These are phyloP conservation scores for Clarireedia hainanense DNA, from an alignment of 2,329 filamentous ascomycete genomes.

Conservation along the genomic window DNA sequence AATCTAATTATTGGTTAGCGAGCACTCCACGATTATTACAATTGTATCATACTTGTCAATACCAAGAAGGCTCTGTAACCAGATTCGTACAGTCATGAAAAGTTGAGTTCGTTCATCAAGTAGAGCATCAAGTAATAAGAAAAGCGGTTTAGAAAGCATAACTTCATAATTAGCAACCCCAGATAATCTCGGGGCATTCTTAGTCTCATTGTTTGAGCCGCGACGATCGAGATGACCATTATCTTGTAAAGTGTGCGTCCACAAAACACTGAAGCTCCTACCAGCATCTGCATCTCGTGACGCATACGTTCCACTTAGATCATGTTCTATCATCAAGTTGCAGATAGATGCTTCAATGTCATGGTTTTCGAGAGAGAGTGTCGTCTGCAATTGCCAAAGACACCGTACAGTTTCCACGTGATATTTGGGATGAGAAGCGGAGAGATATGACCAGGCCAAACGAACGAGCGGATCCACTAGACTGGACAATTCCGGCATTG, in stretches of 20 bases:
- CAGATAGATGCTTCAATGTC: slow-evolving; percentile 75
- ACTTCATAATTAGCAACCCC: slow-evolving; percentile 58
- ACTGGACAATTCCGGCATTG: slow-evolving; percentile 44
- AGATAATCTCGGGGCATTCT: slow-evolving; percentile 36
- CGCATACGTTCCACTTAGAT: slow-evolving; percentile 40
- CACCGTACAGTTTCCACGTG: slow-evolving; percentile 87
- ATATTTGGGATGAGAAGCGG: slow-evolving; percentile 78
- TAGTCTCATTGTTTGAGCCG: slow-evolving; percentile 32
- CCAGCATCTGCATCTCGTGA: slow-evolving; percentile 50
- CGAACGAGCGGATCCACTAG: slow-evolving; percentile 62
- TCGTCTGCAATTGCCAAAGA: slow-evolving; percentile 76
- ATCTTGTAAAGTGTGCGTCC: slow-evolving; percentile 69
- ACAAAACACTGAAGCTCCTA: slow-evolving; percentile 66
- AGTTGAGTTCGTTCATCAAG: slow-evolving; percentile 64
- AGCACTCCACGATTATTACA: neutral
- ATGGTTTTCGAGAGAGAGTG: slow-evolving; percentile 57
- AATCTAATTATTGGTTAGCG: slow-evolving; percentile 37
- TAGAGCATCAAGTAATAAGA: slow-evolving; percentile 74
- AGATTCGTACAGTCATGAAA: slow-evolving; percentile 69
- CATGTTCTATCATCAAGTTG: slow-evolving; percentile 54
- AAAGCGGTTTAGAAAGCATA: slow-evolving; percentile 72
- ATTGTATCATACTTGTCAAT: slow-evolving; percentile 48
- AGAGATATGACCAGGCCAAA: slow-evolving; percentile 72
- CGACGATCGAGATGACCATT: slow-evolving; percentile 40
- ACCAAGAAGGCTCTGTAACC: slow-evolving; percentile 63